Conservation (phyloP, 306 rosid species). For the Vigna angularis region DNA sequence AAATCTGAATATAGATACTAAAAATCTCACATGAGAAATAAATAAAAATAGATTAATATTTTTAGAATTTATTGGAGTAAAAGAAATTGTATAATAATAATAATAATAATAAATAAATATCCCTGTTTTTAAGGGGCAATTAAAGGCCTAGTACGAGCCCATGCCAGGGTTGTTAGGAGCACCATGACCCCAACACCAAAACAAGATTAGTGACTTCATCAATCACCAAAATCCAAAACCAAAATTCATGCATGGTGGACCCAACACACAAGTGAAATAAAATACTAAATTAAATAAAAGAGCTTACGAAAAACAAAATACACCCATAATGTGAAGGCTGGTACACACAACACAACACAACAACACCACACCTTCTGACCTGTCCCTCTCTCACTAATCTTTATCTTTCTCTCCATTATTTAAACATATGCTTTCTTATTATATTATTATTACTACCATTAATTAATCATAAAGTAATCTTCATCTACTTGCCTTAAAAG, state of each 20-base stretch:
- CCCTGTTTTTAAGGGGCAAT: slow-evolving; percentile 47
- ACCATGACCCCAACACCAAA: slow-evolving; percentile 47
- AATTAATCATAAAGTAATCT: slow-evolving; percentile 25
- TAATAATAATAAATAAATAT: slow-evolving; percentile 5
- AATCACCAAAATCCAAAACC: slow-evolving; percentile 36
- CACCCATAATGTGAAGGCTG: slow-evolving; percentile 51
- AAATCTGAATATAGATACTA: too few relatives aligned
- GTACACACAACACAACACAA: slow-evolving; percentile 34
- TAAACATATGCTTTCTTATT: slow-evolving; percentile 10
- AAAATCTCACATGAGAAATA: too few relatives aligned
- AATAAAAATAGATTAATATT: too few relatives aligned
- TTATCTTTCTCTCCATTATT: slow-evolving; percentile 45
- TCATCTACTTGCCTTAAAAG: slow-evolving; percentile 69
- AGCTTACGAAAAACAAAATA: slow-evolving; percentile 46
- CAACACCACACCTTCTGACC: slow-evolving; percentile 13
- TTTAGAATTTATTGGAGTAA: too few relatives aligned
- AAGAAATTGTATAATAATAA: too few relatives aligned
- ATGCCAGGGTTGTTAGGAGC: slow-evolving; percentile 52
- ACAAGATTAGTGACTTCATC: slow-evolving; percentile 53
- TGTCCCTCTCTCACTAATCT: slow-evolving; percentile 5
- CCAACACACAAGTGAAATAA: slow-evolving; percentile 18
- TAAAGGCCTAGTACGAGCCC: slow-evolving; percentile 46
- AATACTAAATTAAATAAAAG: slow-evolving; percentile 8
- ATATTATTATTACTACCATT: not conserved
- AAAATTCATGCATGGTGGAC: slow-evolving; percentile 42